Conservation (phyloP, 805 yeast genomes). For the Candida glaebosa region DNA sequence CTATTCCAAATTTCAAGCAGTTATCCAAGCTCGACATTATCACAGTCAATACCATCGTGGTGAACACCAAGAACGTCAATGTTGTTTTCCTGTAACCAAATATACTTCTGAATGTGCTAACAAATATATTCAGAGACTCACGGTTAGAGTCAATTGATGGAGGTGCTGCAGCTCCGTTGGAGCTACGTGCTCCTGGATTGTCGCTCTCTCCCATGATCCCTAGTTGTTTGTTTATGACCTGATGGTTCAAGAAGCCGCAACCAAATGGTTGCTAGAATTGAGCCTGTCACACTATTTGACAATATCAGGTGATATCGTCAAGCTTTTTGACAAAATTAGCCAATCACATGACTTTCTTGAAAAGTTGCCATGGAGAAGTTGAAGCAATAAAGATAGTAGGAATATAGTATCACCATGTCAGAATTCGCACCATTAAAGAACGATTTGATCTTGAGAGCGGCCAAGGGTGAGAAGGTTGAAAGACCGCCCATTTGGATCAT, state of each 20-base stretch:
- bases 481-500: conserved; percentile 98
- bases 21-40: conserved; percentile 37
- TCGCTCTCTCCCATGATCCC: background rate
- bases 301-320: too few species aligned
- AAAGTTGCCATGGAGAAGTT: background rate
- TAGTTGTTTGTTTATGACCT: too few species aligned
- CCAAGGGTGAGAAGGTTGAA: conserved; percentile 84
- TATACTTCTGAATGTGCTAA: conserved; percentile 38
- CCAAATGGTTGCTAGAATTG: too few species aligned
- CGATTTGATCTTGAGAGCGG: conserved; percentile 89
- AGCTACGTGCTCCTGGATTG: background rate
- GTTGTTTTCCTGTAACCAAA: conserved; percentile 76
- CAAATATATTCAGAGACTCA: conserved; percentile 18
- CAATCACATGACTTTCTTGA: too few species aligned
- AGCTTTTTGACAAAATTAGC: too few species aligned
- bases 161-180: background rate
- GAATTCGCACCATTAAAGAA: conserved; percentile 77
- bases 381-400: background rate
- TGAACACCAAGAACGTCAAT: conserved; percentile 51
- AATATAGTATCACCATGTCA: conserved; percentile 17
- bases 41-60: conserved; percentile 44
- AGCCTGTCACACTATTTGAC: too few species aligned
- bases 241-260: too few species aligned
- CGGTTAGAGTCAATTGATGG: background rate
- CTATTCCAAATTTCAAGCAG: conserved; percentile 33